Conservation (phyloP, 352 stramenopile genomes). For the Globisporangium iwayamae region DNA sequence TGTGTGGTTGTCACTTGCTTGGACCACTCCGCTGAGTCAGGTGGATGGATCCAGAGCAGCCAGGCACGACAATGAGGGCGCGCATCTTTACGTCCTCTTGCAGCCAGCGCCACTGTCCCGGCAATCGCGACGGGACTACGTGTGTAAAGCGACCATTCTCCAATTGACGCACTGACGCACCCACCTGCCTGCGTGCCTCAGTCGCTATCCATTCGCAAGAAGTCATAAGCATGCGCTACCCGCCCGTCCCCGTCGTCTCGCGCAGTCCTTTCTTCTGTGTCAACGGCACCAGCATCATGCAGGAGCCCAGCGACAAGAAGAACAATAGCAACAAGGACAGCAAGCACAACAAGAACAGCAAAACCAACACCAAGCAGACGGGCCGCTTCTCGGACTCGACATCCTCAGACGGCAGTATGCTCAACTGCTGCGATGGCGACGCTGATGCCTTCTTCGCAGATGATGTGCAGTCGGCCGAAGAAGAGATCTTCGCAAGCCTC, state of each 20-base stretch:
- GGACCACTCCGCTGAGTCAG: not conserved
- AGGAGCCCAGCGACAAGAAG: too few relatives aligned
- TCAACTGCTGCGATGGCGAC: not conserved
- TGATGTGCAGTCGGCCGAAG: not conserved
- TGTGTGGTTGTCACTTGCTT: not conserved
- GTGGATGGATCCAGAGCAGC: conserved; percentile 3
- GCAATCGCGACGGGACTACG: not conserved
- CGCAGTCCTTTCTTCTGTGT: conserved; percentile 15
- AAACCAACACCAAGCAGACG: not conserved
- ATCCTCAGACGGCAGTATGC: not conserved
- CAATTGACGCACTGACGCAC: conserved; percentile 8
- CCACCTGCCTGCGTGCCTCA: not conserved
- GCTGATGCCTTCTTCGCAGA: not conserved
- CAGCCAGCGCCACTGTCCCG: not conserved
- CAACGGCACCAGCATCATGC: not conserved
- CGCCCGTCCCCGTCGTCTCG: not conserved
- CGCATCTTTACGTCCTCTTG: not conserved
- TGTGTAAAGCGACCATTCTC: not conserved
- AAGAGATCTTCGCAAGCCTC: conserved; percentile 12
- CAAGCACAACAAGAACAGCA: not conserved
- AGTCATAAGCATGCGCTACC: conserved; percentile 5
- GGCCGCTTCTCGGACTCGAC: conserved; percentile 10
- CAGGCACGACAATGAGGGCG: not conserved
- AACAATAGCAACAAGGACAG: not conserved
- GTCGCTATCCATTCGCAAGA: not conserved